phyloP scores from a whole-genome alignment of 345 rosid species.

The Eucalyptus pauciflora region DNA sequence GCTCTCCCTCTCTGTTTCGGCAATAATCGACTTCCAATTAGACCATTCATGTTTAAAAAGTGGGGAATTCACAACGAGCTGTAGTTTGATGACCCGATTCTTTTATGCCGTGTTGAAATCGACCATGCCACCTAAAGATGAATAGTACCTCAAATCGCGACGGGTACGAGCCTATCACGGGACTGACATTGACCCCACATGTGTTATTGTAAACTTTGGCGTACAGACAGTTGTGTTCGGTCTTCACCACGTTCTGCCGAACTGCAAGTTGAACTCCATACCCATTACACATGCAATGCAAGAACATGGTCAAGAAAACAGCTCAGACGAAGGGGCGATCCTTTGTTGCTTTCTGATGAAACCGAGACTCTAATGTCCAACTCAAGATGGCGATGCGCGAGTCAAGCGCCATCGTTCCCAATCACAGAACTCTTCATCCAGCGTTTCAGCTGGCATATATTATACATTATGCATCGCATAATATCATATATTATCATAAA shows the following conservation, averaged over 20 bases:
- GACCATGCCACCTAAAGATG: neutral
- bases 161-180: neutral
- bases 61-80: neutral
- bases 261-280: neutral
- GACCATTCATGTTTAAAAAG: neutral
- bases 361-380: neutral
- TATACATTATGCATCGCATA: neutral
- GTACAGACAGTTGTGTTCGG: neutral
- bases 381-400: neutral
- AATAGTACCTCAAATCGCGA: neutral
- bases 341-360: neutral
- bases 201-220: neutral
- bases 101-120: neutral
- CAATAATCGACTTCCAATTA: neutral
- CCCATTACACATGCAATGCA: neutral
- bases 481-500: neutral
- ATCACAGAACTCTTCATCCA: neutral
- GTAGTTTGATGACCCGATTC: neutral
- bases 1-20: neutral
- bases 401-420: neutral
- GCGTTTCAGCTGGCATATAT: neutral
- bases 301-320: neutral
- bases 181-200: neutral
- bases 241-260: neutral
- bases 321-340: neutral